Percentiles rank a stretch among this genome's conserved stretches.
Conservation (phyloP, 768 basidiomycete species). For the Suillus cothurnatus region DNA sequence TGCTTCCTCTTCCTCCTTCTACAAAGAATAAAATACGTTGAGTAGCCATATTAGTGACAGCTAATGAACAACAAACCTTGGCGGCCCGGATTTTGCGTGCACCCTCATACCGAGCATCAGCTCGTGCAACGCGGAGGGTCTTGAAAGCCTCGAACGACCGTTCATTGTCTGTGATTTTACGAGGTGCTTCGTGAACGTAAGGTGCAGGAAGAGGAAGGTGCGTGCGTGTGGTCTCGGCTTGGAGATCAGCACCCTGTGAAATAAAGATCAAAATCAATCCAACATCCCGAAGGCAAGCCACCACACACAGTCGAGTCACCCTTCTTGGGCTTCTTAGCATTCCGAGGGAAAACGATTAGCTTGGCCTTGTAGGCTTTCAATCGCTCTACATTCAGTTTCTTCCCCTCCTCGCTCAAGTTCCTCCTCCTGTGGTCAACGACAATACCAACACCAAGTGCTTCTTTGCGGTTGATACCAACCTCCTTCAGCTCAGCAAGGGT, state of each 20-base stretch:
- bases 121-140: conserved; percentile 84
- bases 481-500: conserved; percentile 93
- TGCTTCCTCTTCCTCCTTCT: conserved; percentile 93
- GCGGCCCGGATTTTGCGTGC: conserved; percentile 81
- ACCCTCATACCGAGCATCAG: conserved; percentile 84
- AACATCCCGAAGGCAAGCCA: conserved; percentile 4
- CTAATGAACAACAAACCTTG: conserved; percentile 61
- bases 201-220: conserved; percentile 67
- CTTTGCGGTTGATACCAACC: conserved; percentile 92
- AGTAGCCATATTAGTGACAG: conserved; percentile 12
- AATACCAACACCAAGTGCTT: conserved; percentile 90
- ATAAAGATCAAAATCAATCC: conserved; percentile 13
- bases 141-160: conserved; percentile 87
- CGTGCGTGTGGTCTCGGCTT: conserved; percentile 70
- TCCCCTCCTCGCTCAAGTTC: conserved; percentile 96
- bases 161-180: conserved; percentile 91
- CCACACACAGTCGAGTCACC: conserved; percentile 84
- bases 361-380: conserved; percentile 91
- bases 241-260: conserved; percentile 78
- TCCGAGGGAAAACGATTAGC: conserved; percentile 96
- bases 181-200: conserved; percentile 78
- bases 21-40: conserved; percentile 19
- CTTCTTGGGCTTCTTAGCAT: conserved; percentile 93
- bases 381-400: conserved; percentile 92
- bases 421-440: conserved; percentile 97